A percentile compares a stretch with the other conserved stretches of the same genome.
phyloP scores from a whole-genome alignment of 768 basidiomycete genomes.

The Tulasnella sp. region DNA sequence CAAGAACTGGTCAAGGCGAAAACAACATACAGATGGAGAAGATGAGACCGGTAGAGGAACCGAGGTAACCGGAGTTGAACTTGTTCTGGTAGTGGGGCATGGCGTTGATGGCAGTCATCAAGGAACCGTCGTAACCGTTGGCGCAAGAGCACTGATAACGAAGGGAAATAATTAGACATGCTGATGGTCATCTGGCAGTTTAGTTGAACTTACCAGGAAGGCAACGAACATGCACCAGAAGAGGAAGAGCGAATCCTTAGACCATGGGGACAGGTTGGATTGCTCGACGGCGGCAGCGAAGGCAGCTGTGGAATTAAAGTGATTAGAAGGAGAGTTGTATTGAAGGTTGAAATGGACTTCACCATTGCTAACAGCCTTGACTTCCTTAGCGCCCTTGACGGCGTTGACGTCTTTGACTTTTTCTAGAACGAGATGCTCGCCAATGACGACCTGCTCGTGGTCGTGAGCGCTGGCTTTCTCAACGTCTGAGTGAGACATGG shows the following conservation, averaged over 20 bases:
- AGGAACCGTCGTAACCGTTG: slow-evolving; percentile 36
- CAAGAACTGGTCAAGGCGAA: background rate
- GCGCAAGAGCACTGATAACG: slow-evolving; percentile 34
- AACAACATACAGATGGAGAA: slow-evolving; percentile 35
- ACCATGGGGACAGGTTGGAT: slow-evolving; percentile 34
- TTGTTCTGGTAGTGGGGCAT: slow-evolving; percentile 34
- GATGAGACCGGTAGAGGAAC: slow-evolving; percentile 34
- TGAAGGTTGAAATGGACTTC: background rate
- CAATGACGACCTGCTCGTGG: slow-evolving; percentile 15
- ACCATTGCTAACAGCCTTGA: slow-evolving; percentile 17
- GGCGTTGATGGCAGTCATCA: slow-evolving; percentile 26
- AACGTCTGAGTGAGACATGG: slow-evolving; percentile 23
- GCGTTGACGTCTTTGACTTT: slow-evolving; percentile 16
- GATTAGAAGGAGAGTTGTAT: background rate
- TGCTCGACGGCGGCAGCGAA: slow-evolving; percentile 36
- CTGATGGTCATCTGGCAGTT: background rate
- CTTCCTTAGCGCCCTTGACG: slow-evolving; percentile 16
- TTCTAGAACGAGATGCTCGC: slow-evolving; percentile 16
- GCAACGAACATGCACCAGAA: slow-evolving; percentile 36
- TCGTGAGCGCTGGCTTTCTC: slow-evolving; percentile 21
- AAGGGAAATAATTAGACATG: background rate
- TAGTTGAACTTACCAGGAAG: slow-evolving; percentile 31
- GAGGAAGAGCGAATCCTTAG: slow-evolving; percentile 35
- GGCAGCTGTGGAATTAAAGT: slow-evolving; percentile 36
- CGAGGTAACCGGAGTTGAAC: slow-evolving; percentile 34